Conservation (phyloP, 2,329 filamentous ascomycete genomes). For the Verticillium isaacii region DNA sequence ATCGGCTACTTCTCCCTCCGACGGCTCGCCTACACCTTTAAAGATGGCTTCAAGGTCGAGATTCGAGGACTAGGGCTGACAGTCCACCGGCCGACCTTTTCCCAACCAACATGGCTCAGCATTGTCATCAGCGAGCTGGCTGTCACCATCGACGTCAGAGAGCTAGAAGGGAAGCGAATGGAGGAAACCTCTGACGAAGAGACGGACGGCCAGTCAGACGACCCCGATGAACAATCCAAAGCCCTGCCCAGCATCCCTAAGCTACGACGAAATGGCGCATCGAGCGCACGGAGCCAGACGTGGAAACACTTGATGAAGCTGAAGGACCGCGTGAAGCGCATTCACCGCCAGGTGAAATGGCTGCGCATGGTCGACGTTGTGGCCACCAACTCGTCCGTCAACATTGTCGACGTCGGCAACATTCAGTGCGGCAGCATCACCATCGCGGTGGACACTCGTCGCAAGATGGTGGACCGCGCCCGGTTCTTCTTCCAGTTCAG, state of each 20-base stretch:
- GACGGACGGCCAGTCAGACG: conserved; percentile 5
- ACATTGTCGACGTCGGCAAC: conserved; percentile 75
- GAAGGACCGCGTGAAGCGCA: conserved; percentile 80
- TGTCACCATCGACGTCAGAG: conserved; percentile 73
- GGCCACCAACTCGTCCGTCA: conserved; percentile 72
- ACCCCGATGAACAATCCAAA: conserved; percentile 3
- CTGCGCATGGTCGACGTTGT: conserved; percentile 85
- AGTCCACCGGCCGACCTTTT: conserved; percentile 90
- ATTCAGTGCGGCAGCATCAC: conserved; percentile 81
- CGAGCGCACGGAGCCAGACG: conserved; percentile 57
- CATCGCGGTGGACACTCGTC: conserved; percentile 83
- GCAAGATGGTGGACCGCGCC: conserved; percentile 85
- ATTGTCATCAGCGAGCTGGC: conserved; percentile 81
- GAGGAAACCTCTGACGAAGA: conserved; percentile 25
- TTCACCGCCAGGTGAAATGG: conserved; percentile 86
- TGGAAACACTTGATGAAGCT: conserved; percentile 75
- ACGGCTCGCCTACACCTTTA: conserved; percentile 83
- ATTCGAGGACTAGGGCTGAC: conserved; percentile 84
- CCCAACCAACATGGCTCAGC: conserved; percentile 94
- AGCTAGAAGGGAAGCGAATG: conserved; percentile 49
- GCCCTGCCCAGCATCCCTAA: conserved; percentile 9
- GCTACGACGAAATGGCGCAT: conserved; percentile 22
- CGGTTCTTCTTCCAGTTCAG: conserved; percentile 81
- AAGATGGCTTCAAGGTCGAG: conserved; percentile 84
- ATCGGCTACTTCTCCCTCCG: conserved; percentile 90